A percentile compares a stretch with the other conserved stretches of the same genome.
Evolutionary conservation across 495 filamentous ascomycete species (phyloP).

Genomic region (Hypoxylon lienhwacheense): DNA sequence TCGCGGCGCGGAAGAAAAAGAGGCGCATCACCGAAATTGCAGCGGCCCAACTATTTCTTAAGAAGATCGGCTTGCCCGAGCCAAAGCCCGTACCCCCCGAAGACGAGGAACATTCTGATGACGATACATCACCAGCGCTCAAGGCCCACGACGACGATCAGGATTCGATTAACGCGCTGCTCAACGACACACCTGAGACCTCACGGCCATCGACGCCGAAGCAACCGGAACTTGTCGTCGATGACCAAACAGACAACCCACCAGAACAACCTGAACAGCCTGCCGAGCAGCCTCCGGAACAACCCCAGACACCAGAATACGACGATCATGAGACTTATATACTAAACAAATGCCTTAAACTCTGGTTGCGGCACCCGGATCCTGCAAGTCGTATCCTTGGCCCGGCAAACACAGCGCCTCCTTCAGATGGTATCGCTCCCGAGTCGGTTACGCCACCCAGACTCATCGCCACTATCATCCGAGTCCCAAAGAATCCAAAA

Average conservation of each 20-base stretch:
- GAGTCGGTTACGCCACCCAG: slow-evolving; percentile 46
- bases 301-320: slow-evolving; percentile 47
- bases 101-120: slow-evolving; percentile 45
- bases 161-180: slow-evolving; percentile 42
- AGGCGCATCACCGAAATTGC: slow-evolving; percentile 76
- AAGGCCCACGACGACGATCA: slow-evolving; percentile 36
- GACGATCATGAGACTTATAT: slow-evolving; percentile 59
- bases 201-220: slow-evolving; percentile 40
- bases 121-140: slow-evolving; percentile 37
- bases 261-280: slow-evolving; percentile 15
- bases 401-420: slow-evolving; percentile 75
- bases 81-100: slow-evolving; percentile 25
- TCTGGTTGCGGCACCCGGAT: slow-evolving; percentile 80
- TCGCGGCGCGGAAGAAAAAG: slow-evolving; percentile 68
- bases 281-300: slow-evolving; percentile 11
- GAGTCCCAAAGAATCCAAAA: slow-evolving; percentile 70
- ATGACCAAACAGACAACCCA: slow-evolving; percentile 11
- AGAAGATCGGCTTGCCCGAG: slow-evolving; percentile 45
- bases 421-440: slow-evolving; percentile 61
- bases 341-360: slow-evolving; percentile 68
- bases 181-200: slow-evolving; percentile 50
- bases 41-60: slow-evolving; percentile 71
- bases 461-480: slow-evolving; percentile 68
- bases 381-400: slow-evolving; percentile 71
- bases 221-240: slow-evolving; percentile 22